Base-by-base conservation (phyloP, 257 asterid genomes). In the Nicotiana tomentosiformis region DNA sequence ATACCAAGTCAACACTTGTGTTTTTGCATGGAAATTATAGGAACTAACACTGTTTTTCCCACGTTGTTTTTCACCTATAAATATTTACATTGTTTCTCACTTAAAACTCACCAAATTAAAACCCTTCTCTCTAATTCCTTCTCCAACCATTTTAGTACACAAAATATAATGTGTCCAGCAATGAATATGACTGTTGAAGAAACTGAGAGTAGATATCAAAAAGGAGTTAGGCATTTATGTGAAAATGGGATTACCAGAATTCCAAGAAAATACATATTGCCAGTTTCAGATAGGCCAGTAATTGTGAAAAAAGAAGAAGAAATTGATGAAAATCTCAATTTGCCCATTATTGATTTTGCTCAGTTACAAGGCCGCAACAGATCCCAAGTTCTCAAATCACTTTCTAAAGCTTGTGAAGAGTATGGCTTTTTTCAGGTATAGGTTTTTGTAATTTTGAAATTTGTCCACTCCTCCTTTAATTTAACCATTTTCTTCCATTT, bases 381-480 rank as follows among this genome's bases (percentile, higher is more conserved):
- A 69, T 55, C 82, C 37, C 84, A 77, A 57, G 85, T 85, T 11
- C 82, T 87, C 30, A 51, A 83, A 51, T 83, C 88, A 37, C 51
- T 87, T 9, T 60, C 86, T 12, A 77, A 83, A 39, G 87, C 90
- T 65, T 87, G 88, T 68, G 60, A 85, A 80, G 86, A 83, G 12
- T 85, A 83, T 56, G 90, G 90, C 0, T 82, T 87, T 87, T 85
- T 87, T 11, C 90, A 85, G 88, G 90, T 86, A 74, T 18, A 17
- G 14, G 3, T 43, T 10, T 23, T 32, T 18, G 46, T 23, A 5
- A 17, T 15, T 26, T 39, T 20, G 7, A 18, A 68, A 10, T n/a
- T 69, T n/a, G 77, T 18, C n/a, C 51, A 33, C 12, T 66, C 77
- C 12, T 66, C 77, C 9, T 4, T 68, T 37, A 37, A 37, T 39